Evolutionary conservation across 345 rosid genomes (phyloP).

Genomic region (Psidium friedrichsthalianum): DNA sequence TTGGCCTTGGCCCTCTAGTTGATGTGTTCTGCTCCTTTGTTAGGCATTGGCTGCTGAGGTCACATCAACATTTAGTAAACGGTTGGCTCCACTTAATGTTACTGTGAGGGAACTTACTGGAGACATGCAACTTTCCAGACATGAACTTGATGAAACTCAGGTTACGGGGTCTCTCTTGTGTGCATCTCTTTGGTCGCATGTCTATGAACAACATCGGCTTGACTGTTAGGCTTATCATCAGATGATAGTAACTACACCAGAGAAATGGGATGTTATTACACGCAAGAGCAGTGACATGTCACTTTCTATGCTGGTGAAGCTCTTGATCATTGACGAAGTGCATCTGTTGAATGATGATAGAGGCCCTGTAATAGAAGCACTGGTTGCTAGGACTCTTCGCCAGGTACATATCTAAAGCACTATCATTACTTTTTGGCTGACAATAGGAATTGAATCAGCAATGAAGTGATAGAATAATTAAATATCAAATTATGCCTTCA

Average conservation of each 20-base stretch:
- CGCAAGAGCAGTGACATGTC: slow-evolving; percentile 99
- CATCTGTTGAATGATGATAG: slow-evolving; percentile 98
- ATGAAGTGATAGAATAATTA: neutral
- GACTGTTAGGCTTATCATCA: slow-evolving; percentile 16
- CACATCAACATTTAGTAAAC: slow-evolving; percentile 80
- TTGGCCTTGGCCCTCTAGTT: neutral
- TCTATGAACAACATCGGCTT: neutral
- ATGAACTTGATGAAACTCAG: slow-evolving; percentile 93
- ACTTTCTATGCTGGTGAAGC: slow-evolving; percentile 92
- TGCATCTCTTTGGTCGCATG: neutral
- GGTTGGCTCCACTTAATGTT: slow-evolving; percentile 85
- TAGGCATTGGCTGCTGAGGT: slow-evolving; percentile 99
- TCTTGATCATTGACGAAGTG: slow-evolving; percentile 94
- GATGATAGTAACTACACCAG: slow-evolving; percentile 99
- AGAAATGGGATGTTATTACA: slow-evolving; percentile 99
- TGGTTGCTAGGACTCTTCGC: slow-evolving; percentile 96
- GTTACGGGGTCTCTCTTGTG: slow-evolving; percentile 21
- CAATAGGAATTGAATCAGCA: neutral
- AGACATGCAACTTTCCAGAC: slow-evolving; percentile 93
- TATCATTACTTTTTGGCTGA: neutral
- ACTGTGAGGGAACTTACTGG: slow-evolving; percentile 95
- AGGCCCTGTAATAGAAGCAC: slow-evolving; percentile 96
- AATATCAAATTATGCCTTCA: too few relatives aligned
- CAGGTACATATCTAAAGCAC: slow-evolving; percentile 45
- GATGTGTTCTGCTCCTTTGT: neutral